Evolutionary conservation across 352 stramenopile genomes (phyloP).

Genomic region (Globisporangium parvum): DNA sequence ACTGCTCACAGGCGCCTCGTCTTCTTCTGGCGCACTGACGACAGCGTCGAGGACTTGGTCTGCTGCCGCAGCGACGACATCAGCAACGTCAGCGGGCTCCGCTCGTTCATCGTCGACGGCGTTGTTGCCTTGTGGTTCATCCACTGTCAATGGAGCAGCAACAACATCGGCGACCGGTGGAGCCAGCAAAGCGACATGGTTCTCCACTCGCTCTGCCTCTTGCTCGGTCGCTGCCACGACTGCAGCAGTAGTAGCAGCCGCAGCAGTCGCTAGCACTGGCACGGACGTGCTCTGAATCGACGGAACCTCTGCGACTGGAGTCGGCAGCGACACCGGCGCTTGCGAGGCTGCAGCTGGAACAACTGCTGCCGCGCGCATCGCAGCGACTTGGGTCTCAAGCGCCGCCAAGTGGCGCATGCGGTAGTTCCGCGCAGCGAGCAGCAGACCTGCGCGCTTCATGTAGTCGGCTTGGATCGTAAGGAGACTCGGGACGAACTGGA

Average conservation of each 20-base stretch:
- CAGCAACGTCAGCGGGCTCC: neutral
- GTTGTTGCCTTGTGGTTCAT: neutral
- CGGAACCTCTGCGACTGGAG: neutral
- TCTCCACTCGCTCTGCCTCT: neutral
- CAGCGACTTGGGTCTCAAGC: conserved; percentile 30
- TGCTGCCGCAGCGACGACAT: neutral
- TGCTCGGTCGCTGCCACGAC: neutral
- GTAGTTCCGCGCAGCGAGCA: conserved; percentile 50
- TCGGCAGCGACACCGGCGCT: neutral
- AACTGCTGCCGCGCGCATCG: neutral
- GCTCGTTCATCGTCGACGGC: neutral
- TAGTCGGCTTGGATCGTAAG: conserved; percentile 54
- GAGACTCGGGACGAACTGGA: conserved; percentile 65
- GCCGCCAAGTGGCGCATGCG: conserved; percentile 30
- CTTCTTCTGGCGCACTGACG: neutral
- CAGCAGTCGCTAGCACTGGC: too few species aligned
- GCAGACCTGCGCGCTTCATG: conserved; percentile 46
- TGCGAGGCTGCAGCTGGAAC: neutral
- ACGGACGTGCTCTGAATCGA: neutral
- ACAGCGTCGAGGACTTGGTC: neutral
- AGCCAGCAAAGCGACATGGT: neutral
- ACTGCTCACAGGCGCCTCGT: neutral
- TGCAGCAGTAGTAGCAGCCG: neutral
- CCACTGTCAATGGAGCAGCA: neutral
- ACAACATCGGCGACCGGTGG: neutral